Evolutionary conservation across 495 filamentous ascomycete species (phyloP).

Genomic region (Sabuloglossum arenarium): DNA sequence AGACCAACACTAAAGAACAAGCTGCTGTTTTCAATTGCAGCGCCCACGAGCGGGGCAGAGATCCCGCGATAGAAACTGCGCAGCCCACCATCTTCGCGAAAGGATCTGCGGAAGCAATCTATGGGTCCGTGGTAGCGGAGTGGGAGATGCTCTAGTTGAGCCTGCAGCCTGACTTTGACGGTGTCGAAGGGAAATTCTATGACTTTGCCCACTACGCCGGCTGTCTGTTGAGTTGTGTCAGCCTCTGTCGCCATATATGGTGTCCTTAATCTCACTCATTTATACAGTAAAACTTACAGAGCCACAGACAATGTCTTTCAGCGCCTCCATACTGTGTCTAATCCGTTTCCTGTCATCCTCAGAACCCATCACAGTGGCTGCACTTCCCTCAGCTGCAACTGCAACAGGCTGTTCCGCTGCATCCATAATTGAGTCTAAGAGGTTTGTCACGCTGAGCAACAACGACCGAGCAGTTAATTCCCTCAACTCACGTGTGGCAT

Average conservation of each 20-base stretch:
- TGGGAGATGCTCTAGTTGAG: constrained; percentile 63
- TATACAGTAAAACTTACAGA: constrained; percentile 36
- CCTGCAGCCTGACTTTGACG: constrained; percentile 59
- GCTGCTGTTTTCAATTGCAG: constrained; percentile 81
- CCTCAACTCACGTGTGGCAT: neutral
- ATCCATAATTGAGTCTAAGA: neutral
- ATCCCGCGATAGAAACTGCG: constrained; percentile 81
- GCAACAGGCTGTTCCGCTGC: neutral
- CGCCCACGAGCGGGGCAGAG: constrained; percentile 73
- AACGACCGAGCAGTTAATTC: neutral
- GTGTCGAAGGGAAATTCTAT: constrained; percentile 99
- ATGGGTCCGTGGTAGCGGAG: constrained; percentile 70
- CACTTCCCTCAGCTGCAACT: neutral
- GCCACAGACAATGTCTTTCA: constrained; percentile 68
- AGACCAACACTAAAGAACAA: constrained; percentile 59
- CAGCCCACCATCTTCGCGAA: constrained; percentile 45
- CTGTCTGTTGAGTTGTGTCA: constrained; percentile 27
- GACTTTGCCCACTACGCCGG: constrained; percentile 81
- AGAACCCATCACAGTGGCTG: neutral
- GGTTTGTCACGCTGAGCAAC: neutral
- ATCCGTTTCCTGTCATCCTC: neutral
- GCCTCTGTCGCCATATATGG: neutral
- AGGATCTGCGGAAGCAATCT: constrained; percentile 80
- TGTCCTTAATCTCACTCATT: neutral
- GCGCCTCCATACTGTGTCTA: constrained; percentile 23